Evolutionary conservation across 495 filamentous ascomycete species (phyloP), one percentile per base, ranked within the genome.

Genomic region (Trichoderma orchidacearum): DNA sequence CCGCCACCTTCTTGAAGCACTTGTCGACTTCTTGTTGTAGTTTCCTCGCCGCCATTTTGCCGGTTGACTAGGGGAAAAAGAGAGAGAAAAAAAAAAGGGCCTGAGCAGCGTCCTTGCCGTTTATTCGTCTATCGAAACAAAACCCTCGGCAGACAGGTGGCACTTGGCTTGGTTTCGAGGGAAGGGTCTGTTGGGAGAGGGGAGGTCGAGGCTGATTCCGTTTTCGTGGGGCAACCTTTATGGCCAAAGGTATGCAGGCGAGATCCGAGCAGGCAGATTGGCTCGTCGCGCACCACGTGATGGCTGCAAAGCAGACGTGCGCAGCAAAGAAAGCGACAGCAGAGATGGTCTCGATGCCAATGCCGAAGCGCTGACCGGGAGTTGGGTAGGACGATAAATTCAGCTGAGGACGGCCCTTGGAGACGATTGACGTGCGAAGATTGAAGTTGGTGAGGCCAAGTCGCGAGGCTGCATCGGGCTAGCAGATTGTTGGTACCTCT

Each of bases 1-100:
- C 90, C 34, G 78, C 75, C 60, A 96, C 89, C 74, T 92, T 92
- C 73, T 98, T 98, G 82, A 96, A 97, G 80, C 88, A 93, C 75
- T 93, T 93, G 58, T 98, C 93, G 66, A 96, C 90, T 71, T 96
- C 92, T 71, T 96, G 90, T 67, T 90, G 86, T 52, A 95, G 83
- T 77, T 98, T 98, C 67, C 93, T 83, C 66, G 86, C 85, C 60
- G 93, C 86, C 93, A 98, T 98, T 62, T 70, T 74, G 67, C 13
- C 27, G 62, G 55, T 31, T 8, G 17, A 30, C n/a, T 25, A 31
- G 51, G 53, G 53, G 30, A 55, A 15, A 31, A 34, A 36, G n/a
- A n/a, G n/a, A n/a, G n/a, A n/a, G n/a, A n/a, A n/a, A n/a, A n/a
- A n/a, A n/a, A n/a, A n/a, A n/a, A n/a, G n/a, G n/a, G 23, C 17